Evolutionary conservation across 2,329 filamentous ascomycete species (phyloP), one percentile per base, ranked within the genome.

Genomic region (Neofusicoccum laricinum): DNA sequence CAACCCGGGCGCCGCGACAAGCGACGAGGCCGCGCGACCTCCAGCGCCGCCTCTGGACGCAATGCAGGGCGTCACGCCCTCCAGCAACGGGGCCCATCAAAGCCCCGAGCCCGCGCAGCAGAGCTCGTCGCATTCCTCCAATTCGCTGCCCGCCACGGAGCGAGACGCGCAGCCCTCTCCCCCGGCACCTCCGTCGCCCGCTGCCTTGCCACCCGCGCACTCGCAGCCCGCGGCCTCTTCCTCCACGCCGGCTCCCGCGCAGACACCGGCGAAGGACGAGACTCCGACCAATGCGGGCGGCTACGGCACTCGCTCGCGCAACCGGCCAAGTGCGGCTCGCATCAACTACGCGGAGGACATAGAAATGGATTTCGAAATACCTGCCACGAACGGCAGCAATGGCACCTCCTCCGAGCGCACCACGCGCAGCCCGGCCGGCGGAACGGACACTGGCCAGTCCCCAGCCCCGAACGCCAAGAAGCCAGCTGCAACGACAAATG

Each of bases 331-430:
- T 72, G 87, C 85, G 69, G 85, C 90, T 70, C 90, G 95, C 70
- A 88, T 90, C 69, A 99, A 99, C 79, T 99, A 99, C 78, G 94
- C 95, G 58, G 95, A 99, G 79, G 94, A 97, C 77, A 84, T 93
- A 70, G 94, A 98, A 72, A 88, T 91, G 78, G 95, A 98, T 75
- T 92, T 93, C 76, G 94, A 97, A 72, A 84, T 73, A 76, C 80
- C 61, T 79, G 85, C 69, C 82, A 83, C 72, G 84, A 86, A 86
- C 15, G 80, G 66, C 51, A 87, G 87, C 74, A 90, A 89, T 73
- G 75, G 81, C 41, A 81, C 82, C 70, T 80, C 81, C 66, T 84
- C 75, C 67, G 76, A 75, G 55, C 71, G 69, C 72, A 65, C 76
- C 74, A 73, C 74, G 73, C 69, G 71, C 68, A 65, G 76, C 73